Base-by-base conservation (phyloP, 306 rosid genomes). In the Fragaria vesca region DNA sequence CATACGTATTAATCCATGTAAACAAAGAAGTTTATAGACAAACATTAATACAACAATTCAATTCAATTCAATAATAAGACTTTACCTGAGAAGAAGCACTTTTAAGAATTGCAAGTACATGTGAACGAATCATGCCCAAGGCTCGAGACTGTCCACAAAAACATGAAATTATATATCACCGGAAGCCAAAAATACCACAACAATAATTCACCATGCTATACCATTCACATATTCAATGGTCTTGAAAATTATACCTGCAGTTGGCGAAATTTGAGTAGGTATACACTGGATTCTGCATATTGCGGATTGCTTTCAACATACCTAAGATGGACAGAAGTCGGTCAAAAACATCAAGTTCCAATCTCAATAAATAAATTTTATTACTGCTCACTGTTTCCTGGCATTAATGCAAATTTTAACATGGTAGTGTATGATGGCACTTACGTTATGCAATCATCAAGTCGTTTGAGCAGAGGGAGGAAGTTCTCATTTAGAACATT, bases 401-500 rank as follows among this genome's bases (percentile, higher is more conserved):
- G 36, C 42, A 69, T 17, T 34, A 60, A 16, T 62, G 36, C n/a
- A 73, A 28, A 77, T 28, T 70, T 45, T 36, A 38, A 36, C 60
- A 21, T 61, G 42, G 70, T 73, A 45, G 28, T 55, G 18, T 18
- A 40, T 21, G 57, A 24, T 21, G 24, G 77, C 74, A 93, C 99
- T 93, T 89, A 96, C 98, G 90, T 82, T 83, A 96, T 93, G 90
- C 99, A 93, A 74, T 96, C 97, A 79, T 96, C 99, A 76, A 96
- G 97, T 69, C 91, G 89, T 83, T 96, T 96, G 81, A 96, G 96
- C 82, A 95, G 91, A 30, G 94, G 94, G 72, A 91, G 93, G 80
- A 93, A 95, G 79, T 87, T 93, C 79, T 93, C 96, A 36, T 90
- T 93, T 80, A 91, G 96, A 66, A 93, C 96, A 28, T 82, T 88